Evolutionary conservation across 2,329 filamentous ascomycete genomes (phyloP).

Genomic region (Sporothrix protearum): DNA sequence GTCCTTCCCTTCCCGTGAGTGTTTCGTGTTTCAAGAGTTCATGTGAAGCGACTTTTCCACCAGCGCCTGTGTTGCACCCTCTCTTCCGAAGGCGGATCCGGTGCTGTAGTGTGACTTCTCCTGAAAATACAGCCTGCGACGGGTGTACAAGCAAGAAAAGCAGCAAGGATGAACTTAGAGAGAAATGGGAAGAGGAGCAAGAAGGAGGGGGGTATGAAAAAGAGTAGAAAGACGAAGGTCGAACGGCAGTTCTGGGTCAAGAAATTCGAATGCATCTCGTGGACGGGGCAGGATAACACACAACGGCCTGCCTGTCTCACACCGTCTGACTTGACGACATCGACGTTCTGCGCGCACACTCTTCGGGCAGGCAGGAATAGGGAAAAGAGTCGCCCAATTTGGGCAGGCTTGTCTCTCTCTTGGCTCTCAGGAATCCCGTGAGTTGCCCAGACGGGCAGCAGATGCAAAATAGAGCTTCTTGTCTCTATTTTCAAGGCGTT

Average conservation of each 20-base stretch:
- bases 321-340: background rate
- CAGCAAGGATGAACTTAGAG: background rate
- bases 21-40: background rate
- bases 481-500: background rate
- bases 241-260: background rate
- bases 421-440: background rate
- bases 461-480: background rate
- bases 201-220: background rate
- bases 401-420: background rate
- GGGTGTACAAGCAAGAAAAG: background rate
- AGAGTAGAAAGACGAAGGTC: background rate
- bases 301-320: constrained; percentile 21
- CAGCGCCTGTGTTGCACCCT: constrained; percentile 4
- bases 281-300: background rate
- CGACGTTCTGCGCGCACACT: background rate
- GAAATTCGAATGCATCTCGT: constrained; percentile 13
- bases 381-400: background rate
- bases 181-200: background rate
- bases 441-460: background rate
- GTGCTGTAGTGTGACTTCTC: constrained; percentile 15
- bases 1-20: background rate
- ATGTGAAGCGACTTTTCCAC: background rate
- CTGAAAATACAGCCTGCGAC: background rate
- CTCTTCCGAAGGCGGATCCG: constrained; percentile 11
- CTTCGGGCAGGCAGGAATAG: background rate